Evolutionary conservation across 345 rosid genomes (phyloP), one percentile per base, ranked within the genome.

Genomic region (Boechera stricta): DNA sequence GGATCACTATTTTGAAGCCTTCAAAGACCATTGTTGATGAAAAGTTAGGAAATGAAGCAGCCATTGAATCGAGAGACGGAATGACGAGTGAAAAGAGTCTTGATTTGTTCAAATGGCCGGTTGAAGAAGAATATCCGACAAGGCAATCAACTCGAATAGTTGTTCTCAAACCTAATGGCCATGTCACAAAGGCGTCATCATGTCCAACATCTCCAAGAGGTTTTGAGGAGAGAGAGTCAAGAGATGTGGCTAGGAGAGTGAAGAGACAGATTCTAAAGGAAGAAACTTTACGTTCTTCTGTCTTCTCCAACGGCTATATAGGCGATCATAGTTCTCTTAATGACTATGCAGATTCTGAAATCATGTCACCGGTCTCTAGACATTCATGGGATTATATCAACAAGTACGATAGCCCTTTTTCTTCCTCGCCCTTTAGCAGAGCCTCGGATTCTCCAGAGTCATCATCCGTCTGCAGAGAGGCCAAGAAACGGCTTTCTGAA

Each of bases 401-500:
- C 67, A 89, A 87, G 87, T 77, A 64, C 47, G 93, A 79, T 61
- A 88, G 94, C 57, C 92, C 94, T 21, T 83, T 68, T 72, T 87
- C 94, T 47, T 78, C 89, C 45, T 86, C 96, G 5, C 88, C 98
- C 11, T 86, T 88, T 74, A 89, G 98, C 72, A 88, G 84, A 45
- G 90, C 86, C 3, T 87, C 96, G 7, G 87, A 82, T 69, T 90
- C 99, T 66, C 94, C 94, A 2, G 99, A 92, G 85, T 95, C 99
- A 15, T 95, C 99, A 51, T 92, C 98, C 0, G 87, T 86, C 15
- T 84, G 84, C 24, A 82, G 78, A 78, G 89, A 86, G 44, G 89
- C 89, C 31, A 86, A 82, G 77, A 86, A 81, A 73, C 81, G 86
- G 49, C 87, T 86, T 57, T 92, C 98, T 18, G 99, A 95, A 83